Conservation (phyloP, 2,329 filamentous ascomycete species). For the Akanthomyces uredinophilus region DNA sequence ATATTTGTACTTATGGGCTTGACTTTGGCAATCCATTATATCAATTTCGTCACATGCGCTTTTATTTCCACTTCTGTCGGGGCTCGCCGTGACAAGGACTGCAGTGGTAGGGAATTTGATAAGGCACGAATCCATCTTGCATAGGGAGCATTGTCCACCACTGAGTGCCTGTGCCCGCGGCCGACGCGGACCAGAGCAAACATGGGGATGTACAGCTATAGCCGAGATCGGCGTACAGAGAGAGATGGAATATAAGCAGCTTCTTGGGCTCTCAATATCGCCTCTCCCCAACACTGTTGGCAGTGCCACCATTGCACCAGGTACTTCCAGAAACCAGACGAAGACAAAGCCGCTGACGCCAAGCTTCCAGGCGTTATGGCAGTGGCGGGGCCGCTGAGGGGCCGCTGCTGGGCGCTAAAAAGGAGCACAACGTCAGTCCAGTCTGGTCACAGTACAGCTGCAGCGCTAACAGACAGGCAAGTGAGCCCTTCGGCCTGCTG, state of each 20-base stretch:
- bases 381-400: conserved; percentile 15
- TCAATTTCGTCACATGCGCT: background rate
- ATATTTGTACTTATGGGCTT: background rate
- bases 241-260: background rate
- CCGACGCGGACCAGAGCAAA: background rate
- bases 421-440: too few species aligned
- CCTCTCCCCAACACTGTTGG: background rate
- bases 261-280: background rate
- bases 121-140: background rate
- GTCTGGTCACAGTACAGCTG: background rate
- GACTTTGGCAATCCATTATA: background rate
- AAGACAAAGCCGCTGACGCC: background rate
- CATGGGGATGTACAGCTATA: too few species aligned
- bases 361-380: conserved; percentile 10
- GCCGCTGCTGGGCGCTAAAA: background rate
- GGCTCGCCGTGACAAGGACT: background rate
- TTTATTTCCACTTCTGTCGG: background rate
- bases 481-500: background rate
- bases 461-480: background rate
- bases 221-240: too few species aligned
- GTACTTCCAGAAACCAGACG: background rate
- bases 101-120: background rate
- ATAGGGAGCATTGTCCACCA: background rate
- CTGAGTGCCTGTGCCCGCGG: background rate
- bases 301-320: background rate